Base-by-base conservation (phyloP, 768 basidiomycete genomes). In the Lactifluus pinguis region DNA sequence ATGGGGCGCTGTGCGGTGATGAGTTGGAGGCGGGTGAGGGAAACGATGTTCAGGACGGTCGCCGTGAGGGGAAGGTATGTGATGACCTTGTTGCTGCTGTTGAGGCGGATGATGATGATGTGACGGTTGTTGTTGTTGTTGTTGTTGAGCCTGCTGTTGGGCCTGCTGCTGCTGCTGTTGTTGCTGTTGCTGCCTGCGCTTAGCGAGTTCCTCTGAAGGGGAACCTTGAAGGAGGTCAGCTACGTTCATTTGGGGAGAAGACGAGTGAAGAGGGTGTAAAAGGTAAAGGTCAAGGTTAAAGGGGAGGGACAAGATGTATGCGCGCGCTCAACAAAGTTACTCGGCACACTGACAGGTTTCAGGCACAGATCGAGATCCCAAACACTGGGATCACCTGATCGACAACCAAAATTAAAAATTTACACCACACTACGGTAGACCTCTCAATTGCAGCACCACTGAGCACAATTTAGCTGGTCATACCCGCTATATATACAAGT, bases 141-240 rank as follows among this genome's bases (percentile, higher is more conserved):
- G 66, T n/a, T 57, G 56, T 6, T 53, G 62, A 1, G 41, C 53
- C 19, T 49, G 58, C 66, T 56, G 56, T 57, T 32, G 69, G 48
- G 59, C 69, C 60, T 62, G 68, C 11, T 15, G 72, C 3, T 4
- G 60, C 15, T 61, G 54, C 2, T 45, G 54, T 63, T 55, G 56
- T 53, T 68, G 72, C 65, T 69, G 66, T 51, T 68, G 69, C 53
- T 70, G 71, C 14, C 66, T 71, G 62, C 65, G 64, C 69, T 11
- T 74, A 63, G 3, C 67, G 67, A 68, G 74, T 67, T 80, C 80
- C 66, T 84, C 84, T 0, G 84, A 85, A 52, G 86, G 86, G 0
- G 85, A 82, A 71, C 85, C 84, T 65, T 86, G 84, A 29, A 88
- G 74, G 59, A 88, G 79, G 69, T 77, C 81, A 25, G 82, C 81